Base-by-base conservation (phyloP, 805 yeast genomes). In the Candida ovalis region DNA sequence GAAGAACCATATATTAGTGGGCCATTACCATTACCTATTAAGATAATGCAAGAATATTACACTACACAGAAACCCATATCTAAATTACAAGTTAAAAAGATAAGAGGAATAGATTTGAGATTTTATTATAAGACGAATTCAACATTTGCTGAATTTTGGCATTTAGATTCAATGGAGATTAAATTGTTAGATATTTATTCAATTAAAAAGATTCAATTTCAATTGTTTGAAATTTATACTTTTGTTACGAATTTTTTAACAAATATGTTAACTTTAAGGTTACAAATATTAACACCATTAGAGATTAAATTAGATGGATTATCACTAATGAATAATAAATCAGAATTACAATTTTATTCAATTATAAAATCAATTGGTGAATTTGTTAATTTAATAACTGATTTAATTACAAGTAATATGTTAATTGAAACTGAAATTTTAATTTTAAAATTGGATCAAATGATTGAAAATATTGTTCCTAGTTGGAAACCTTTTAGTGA, bases 181-280 rank as follows among this genome's bases (percentile, higher is more conserved):
- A 25, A 17, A 19, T 18, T 40, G 17, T 19, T 40, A 23, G 43
- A 40, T 12, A 4, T n/a, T 13, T 40, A 40, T 18, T 18, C 18
- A n/a, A 40, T 40, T 22, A 40, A 40, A 23, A 40, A 40, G 15
- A 18, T 27, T 5, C 43, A 40, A 19, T 40, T 40, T 19, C 43
- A 40, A 19, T 18, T 40, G 15, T 40, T 24, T 19, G 43, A 40
- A 27, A 40, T 40, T 5, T 40, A 40, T 21, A 24, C 30, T 18
- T 18, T 40, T 25, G 43, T 40, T 8, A 25, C 35, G 7, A 40
- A 40, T 27, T 18, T 40, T 3, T 28, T 40, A 13, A 15, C 43
- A 6, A 40, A 40, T 17, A 13, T 40, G 5, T 27, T 40, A 17
- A 40, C 35, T 5, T 17, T 40, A 40, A n/a, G 35, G 7, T 27